These are phyloP conservation scores for Phytophthora ramorum DNA, from an alignment of 352 stramenopile genomes.

Conservation along the genomic window DNA sequence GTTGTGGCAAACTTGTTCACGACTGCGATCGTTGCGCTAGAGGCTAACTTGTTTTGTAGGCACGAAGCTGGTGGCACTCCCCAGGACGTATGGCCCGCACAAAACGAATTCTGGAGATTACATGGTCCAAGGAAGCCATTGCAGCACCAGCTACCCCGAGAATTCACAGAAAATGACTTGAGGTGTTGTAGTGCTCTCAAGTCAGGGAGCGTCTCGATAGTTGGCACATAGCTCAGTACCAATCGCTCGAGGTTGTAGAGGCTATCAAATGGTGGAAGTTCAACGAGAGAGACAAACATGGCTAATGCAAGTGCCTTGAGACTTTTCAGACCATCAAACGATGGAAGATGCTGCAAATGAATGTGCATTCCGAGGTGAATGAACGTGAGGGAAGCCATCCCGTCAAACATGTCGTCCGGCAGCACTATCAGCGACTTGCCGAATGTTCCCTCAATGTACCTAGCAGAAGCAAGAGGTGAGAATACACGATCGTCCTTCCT, in stretches of 20 bases:
- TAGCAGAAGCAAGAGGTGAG: background rate
- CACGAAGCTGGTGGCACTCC: constrained; percentile 15
- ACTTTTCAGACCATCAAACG: constrained; percentile 27
- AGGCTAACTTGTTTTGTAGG: background rate
- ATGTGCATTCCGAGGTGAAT: constrained; percentile 31
- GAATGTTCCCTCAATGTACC: constrained; percentile 16
- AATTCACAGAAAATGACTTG: constrained; percentile 10
- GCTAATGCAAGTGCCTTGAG: constrained; percentile 37
- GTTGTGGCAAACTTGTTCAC: constrained; percentile 14
- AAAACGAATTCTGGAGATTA: constrained; percentile 17
- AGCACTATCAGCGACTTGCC: constrained; percentile 12
- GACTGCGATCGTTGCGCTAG: background rate
- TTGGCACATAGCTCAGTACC: constrained; percentile 9
- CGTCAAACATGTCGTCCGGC: constrained; percentile 34
- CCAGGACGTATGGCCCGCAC: constrained; percentile 10
- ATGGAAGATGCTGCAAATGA: constrained; percentile 16
- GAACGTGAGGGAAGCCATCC: constrained; percentile 42
- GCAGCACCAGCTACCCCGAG: constrained; percentile 18
- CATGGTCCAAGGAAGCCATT: constrained; percentile 20
- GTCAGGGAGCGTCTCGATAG: constrained; percentile 14
- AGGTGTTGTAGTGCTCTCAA: constrained; percentile 17
- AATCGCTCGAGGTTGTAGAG: constrained; percentile 31
- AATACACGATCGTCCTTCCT: background rate
- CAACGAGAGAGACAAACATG: constrained; percentile 1
- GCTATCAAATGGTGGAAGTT: constrained; percentile 22